These are phyloP conservation scores for Exophiala sp. DNA, from an alignment of 2,329 filamentous ascomycete genomes.

Conservation along the genomic window DNA sequence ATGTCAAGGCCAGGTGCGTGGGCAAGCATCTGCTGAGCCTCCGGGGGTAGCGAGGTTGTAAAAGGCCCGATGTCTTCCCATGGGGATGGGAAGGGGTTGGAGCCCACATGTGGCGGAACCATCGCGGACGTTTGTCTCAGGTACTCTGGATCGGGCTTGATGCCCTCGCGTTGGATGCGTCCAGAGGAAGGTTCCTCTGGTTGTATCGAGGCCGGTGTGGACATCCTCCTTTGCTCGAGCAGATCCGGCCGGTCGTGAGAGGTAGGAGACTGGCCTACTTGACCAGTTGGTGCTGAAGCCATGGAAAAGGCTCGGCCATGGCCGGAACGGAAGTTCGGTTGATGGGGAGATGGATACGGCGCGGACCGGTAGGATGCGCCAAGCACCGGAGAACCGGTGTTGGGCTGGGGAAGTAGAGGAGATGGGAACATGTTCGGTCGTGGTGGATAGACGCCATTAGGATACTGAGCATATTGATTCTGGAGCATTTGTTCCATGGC, in stretches of 20 bases:
- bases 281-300: conserved; percentile 11
- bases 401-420: conserved; percentile 28
- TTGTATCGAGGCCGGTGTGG: conserved; percentile 36
- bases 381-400: conserved; percentile 21
- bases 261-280: conserved; percentile 30
- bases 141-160: conserved; percentile 23
- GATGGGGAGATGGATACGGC: conserved; percentile 37
- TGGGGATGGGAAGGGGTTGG: conserved; percentile 14
- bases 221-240: conserved; percentile 38
- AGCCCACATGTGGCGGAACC: conserved; percentile 13
- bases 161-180: conserved; percentile 12
- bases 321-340: conserved; percentile 27
- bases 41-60: conserved; percentile 46
- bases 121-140: conserved; percentile 28
- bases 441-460: conserved; percentile 37
- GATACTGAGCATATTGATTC: conserved; percentile 37
- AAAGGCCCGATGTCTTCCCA: conserved; percentile 39
- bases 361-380: conserved; percentile 35
- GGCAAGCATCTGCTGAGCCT: conserved; percentile 49
- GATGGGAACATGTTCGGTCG: conserved; percentile 33
- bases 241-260: conserved; percentile 34
- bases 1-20: conserved; percentile 41
- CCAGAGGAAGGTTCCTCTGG: conserved; percentile 5
- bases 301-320: conserved; percentile 24
- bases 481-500: conserved; percentile 43